Conservation (phyloP, 1,139 yeast species). For the Kodamaea alishanica region DNA sequence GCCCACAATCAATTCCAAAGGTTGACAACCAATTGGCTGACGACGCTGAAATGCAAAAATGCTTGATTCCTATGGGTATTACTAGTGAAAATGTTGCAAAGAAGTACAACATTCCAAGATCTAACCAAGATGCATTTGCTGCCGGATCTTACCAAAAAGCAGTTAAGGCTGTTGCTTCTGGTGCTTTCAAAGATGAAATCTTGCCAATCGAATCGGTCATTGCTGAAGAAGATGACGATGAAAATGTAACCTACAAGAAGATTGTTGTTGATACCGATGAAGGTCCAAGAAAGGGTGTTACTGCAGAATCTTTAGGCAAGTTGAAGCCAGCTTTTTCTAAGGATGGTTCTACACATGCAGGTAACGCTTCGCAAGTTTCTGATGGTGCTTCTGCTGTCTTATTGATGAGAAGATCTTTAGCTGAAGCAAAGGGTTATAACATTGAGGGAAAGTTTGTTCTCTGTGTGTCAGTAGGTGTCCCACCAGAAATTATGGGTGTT, state of each 20-base stretch:
- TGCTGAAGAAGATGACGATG: slow-evolving; percentile 50
- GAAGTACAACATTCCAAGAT: slow-evolving; percentile 61
- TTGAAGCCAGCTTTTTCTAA: slow-evolving; percentile 84
- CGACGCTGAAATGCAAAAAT: slow-evolving; percentile 51
- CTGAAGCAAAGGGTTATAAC: slow-evolving; percentile 66
- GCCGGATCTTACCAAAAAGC: slow-evolving; percentile 84
- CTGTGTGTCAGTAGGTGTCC: slow-evolving; percentile 80
- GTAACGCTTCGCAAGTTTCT: slow-evolving; percentile 91
- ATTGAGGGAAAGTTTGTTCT: slow-evolving; percentile 73
- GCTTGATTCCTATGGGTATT: slow-evolving; percentile 88
- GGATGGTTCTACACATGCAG: slow-evolving; percentile 87
- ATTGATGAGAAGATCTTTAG: slow-evolving; percentile 83
- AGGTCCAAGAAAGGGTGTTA: slow-evolving; percentile 87
- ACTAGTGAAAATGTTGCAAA: slow-evolving; percentile 76
- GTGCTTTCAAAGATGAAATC: slow-evolving; percentile 80
- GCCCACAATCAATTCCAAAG: slow-evolving; percentile 64
- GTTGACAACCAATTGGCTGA: slow-evolving; percentile 51
- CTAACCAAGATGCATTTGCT: slow-evolving; percentile 81
- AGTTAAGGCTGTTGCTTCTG: slow-evolving; percentile 63
- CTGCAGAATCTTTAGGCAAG: slow-evolving; percentile 68
- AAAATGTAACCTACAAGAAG: slow-evolving; percentile 37
- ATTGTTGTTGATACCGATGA: slow-evolving; percentile 70
- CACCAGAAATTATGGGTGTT: slow-evolving; percentile 96
- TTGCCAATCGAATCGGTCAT: slow-evolving; percentile 63
- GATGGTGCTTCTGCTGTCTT: slow-evolving; percentile 95